Conservation (phyloP, 176 grass and related monocot genomes). For the Avena eriantha region DNA sequence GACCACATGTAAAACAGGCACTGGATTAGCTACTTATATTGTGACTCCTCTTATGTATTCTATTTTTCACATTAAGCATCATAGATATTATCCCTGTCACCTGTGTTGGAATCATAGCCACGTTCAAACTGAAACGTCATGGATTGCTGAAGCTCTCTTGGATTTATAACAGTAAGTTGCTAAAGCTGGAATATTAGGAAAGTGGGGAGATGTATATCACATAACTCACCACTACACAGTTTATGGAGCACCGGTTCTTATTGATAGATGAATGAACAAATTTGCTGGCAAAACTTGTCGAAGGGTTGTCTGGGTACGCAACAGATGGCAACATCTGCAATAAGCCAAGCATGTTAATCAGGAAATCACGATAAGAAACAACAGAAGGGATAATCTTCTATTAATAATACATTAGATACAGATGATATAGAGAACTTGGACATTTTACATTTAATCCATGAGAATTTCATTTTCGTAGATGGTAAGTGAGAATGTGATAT, state of each 20-base stretch:
- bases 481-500: constrained; percentile 1
- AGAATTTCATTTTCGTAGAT: background rate
- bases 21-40: background rate
- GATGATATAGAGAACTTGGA: background rate
- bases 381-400: background rate
- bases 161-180: constrained; percentile 21
- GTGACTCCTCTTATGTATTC: background rate
- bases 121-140: constrained; percentile 16
- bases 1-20: background rate
- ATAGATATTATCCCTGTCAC: background rate
- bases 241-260: constrained; percentile 98
- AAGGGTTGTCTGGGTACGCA: constrained; percentile 91
- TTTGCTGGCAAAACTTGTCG: constrained; percentile 95
- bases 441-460: constrained; percentile 7
- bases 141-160: background rate
- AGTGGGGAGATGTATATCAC: constrained; percentile 30
- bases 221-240: constrained; percentile 88
- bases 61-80: background rate
- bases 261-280: constrained; percentile 99
- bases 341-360: constrained; percentile 26
- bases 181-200: constrained; percentile 11
- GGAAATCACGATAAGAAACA: constrained; percentile 23
- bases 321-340: constrained; percentile 92
- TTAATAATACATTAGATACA: constrained; percentile 23
- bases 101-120: background rate